Percentiles rank a stretch among this genome's conserved stretches.
phyloP scores from a whole-genome alignment of 2,329 filamentous ascomycete species.

The Kalaharituber pfeilii region DNA sequence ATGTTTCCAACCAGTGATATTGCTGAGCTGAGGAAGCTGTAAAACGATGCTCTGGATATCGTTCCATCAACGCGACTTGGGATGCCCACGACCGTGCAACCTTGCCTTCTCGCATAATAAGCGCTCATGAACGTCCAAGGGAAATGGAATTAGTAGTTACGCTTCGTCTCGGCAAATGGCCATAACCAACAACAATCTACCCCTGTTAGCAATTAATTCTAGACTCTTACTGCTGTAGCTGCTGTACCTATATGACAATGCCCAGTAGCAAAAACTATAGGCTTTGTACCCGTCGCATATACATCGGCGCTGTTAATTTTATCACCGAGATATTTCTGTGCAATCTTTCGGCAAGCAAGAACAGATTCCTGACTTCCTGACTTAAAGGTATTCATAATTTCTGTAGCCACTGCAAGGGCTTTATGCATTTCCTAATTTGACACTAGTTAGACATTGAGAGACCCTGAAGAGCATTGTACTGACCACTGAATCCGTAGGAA shows the following conservation, averaged over 20 bases:
- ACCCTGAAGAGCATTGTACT: not conserved
- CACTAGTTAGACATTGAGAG: not conserved
- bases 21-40: conserved; percentile 88
- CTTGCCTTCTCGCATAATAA: conserved; percentile 35
- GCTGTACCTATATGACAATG: conserved; percentile 89
- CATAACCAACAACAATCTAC: conserved; percentile 65
- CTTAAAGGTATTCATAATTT: conserved; percentile 81
- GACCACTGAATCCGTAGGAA: conserved; percentile 62
- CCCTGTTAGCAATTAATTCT: not conserved
- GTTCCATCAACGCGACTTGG: conserved; percentile 87
- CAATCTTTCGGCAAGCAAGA: conserved; percentile 62
- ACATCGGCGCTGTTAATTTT: conserved; percentile 68
- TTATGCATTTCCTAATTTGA: conserved; percentile 51
- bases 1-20: conserved; percentile 87
- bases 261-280: conserved; percentile 73
- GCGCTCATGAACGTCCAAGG: not conserved
- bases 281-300: conserved; percentile 56
- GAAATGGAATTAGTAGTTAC: conserved; percentile 25
- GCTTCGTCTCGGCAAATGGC: conserved; percentile 95
- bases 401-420: conserved; percentile 65
- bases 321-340: conserved; percentile 62
- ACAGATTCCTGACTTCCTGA: conserved; percentile 63
- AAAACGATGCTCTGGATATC: conserved; percentile 87
- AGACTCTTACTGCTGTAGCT: not conserved
- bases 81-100: conserved; percentile 91